Base-by-base conservation (phyloP, 306 rosid genomes). In the Leucaena leucocephala region DNA sequence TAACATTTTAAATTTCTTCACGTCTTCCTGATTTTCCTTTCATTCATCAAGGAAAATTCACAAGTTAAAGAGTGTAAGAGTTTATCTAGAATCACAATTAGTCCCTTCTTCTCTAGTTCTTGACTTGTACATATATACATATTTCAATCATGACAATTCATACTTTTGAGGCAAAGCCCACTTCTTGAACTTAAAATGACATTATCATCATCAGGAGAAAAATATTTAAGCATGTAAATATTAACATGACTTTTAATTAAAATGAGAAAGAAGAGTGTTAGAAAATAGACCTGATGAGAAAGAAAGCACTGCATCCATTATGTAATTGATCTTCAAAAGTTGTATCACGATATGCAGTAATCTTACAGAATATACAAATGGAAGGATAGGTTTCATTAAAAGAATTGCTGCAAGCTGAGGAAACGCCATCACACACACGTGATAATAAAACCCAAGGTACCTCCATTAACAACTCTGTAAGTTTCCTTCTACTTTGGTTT, bases 361-460 rank as follows among this genome's bases (percentile, higher is more conserved):
- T 36, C 39, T 36, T 27, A 46, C 17, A 48, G 43, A n/a, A 16
- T n/a, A 12, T 1, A 77, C 40, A 78, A 69, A 85, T 86, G 87
- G 85, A 83, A 61, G 78, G 73, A 21, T 40, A 80, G 50, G 61
- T 68, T 81, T 68, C 80, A 75, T 17, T 71, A 9, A 81, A 61
- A 39, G 66, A 81, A 3, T 76, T 78, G 33, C 62, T 61, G 78
- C 27, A 64, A 74, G 80, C 22, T 78, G 66, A 78, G 36, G 75
- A 71, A 71, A 38, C 19, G 67, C 69, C 77, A 21, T 45, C 77
- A 71, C 17, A 57, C 36, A n/a, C 22, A 58, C 72, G 34, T 61
- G 81, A 80, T 77, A n/a, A 39, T 16, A 43, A 14, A 3, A 81
- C 49, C 14, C 70, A 54, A 58, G 72, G 81, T 34, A 44, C 61